Percentiles rank a stretch among this genome's conserved stretches.
phyloP scores from a whole-genome alignment of 176 grass and related monocot genomes.

The Microstegium vimineum region DNA sequence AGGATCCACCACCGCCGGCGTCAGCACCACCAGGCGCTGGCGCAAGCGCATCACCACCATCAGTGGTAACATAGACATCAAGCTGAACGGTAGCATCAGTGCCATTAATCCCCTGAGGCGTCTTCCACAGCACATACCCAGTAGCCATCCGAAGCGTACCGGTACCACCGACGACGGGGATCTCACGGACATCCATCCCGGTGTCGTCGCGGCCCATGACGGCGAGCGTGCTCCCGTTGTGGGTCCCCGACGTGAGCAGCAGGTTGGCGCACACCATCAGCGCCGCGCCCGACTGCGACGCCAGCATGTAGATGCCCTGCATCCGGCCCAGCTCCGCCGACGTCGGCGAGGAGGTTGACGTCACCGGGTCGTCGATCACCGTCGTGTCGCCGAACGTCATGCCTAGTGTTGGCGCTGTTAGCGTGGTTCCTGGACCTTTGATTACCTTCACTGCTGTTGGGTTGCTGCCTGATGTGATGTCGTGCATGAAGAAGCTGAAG shows the following conservation, averaged over 20 bases:
- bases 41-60: not conserved
- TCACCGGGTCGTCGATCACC: not conserved
- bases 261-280: constrained; percentile 11
- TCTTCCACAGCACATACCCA: not conserved
- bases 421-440: not conserved
- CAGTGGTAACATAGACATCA: not conserved
- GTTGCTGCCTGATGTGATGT: not conserved
- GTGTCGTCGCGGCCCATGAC: not conserved
- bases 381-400: not conserved
- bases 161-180: not conserved
- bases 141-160: not conserved
- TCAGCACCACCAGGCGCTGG: not conserved
- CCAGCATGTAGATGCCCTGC: constrained; percentile 7
- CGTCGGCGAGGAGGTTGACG: not conserved
- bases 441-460: not conserved
- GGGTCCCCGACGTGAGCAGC: not conserved
- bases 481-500: constrained; percentile 13
- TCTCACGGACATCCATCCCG: not conserved
- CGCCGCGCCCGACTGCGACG: not conserved
- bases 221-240: not conserved
- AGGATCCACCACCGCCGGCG: not conserved
- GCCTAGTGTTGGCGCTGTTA: not conserved
- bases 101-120: not conserved
- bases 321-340: not conserved
- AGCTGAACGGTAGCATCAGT: not conserved